Conservation (phyloP, 306 rosid species). For the Vigna mungo region DNA sequence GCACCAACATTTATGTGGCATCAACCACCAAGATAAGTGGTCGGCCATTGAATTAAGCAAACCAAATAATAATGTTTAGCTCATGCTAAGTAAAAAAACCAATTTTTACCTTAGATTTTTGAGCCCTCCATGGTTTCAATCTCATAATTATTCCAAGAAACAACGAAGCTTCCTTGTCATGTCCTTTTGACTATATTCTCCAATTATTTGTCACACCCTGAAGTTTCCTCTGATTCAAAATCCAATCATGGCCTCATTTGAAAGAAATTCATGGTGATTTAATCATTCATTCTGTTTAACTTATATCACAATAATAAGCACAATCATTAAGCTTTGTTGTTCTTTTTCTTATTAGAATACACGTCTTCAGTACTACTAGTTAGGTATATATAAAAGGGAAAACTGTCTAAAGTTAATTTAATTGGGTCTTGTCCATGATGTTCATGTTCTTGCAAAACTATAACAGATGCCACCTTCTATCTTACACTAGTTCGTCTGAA, state of each 20-base stretch:
- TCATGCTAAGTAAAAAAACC: conserved; percentile 25
- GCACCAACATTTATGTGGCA: conserved; percentile 66
- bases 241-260: not conserved
- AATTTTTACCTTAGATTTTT: conserved; percentile 50
- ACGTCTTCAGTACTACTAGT: not conserved
- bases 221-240: conserved; percentile 23
- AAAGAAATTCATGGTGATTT: not conserved
- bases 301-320: not conserved
- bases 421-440: conserved; percentile 24
- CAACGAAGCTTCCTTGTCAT: conserved; percentile 49
- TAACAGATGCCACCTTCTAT: conserved; percentile 30
- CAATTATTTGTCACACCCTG: conserved; percentile 20
- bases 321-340: not conserved
- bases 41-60: conserved; percentile 68
- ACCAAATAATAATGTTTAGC: conserved; percentile 35
- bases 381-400: conserved; percentile 30
- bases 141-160: conserved; percentile 41
- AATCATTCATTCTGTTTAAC: not conserved
- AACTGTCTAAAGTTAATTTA: not conserved
- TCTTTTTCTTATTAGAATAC: too few relatives aligned
- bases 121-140: conserved; percentile 50
- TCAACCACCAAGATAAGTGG: conserved; percentile 76
- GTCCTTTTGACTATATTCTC: conserved; percentile 37
- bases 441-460: not conserved
- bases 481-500: conserved; percentile 38